phyloP scores from a whole-genome alignment of 2,329 filamentous ascomycete species.

The Microdochium nivale region DNA sequence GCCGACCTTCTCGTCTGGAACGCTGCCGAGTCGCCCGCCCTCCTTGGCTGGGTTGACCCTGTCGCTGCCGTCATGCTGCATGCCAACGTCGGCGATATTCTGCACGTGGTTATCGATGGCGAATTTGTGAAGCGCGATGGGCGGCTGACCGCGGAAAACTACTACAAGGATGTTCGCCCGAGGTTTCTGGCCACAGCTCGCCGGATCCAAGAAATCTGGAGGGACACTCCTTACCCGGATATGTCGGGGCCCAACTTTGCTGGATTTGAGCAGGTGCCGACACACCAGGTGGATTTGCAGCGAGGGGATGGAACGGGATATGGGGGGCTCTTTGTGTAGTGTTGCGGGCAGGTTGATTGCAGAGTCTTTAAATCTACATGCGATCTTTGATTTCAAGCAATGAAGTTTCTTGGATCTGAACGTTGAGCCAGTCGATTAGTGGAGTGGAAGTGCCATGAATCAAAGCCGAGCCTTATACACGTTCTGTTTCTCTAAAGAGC shows the following conservation, averaged over 20 bases:
- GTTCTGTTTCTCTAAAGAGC: too few species aligned
- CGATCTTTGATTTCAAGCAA: too few species aligned
- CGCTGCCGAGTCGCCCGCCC: conserved; percentile 30
- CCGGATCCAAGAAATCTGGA: conserved; percentile 18
- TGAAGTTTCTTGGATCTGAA: too few species aligned
- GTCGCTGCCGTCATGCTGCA: conserved; percentile 49
- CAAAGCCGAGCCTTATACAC: too few species aligned
- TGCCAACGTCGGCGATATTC: conserved; percentile 41
- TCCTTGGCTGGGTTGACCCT: conserved; percentile 47
- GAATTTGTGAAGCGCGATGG: conserved; percentile 36
- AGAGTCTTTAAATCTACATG: too few species aligned
- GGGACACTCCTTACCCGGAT: conserved; percentile 14
- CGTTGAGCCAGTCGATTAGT: too few species aligned
- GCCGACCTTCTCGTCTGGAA: conserved; percentile 46
- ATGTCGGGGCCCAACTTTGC: conserved; percentile 16
- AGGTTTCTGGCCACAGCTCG: conserved; percentile 24
- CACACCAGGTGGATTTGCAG: conserved; percentile 9
- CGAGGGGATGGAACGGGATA: conserved; percentile 13
- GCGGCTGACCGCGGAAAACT: conserved; percentile 18
- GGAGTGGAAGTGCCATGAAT: too few species aligned
- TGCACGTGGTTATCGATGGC: conserved; percentile 41
- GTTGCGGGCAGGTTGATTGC: too few species aligned
- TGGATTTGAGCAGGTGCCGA: conserved; percentile 7
- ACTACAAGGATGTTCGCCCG: conserved; percentile 15
- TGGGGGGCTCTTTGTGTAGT: conserved; percentile 11